Percentiles rank a stretch among this genome's conserved stretches.
phyloP scores from a whole-genome alignment of 768 basidiomycete genomes.

The Rhizopogon vesiculosus region DNA sequence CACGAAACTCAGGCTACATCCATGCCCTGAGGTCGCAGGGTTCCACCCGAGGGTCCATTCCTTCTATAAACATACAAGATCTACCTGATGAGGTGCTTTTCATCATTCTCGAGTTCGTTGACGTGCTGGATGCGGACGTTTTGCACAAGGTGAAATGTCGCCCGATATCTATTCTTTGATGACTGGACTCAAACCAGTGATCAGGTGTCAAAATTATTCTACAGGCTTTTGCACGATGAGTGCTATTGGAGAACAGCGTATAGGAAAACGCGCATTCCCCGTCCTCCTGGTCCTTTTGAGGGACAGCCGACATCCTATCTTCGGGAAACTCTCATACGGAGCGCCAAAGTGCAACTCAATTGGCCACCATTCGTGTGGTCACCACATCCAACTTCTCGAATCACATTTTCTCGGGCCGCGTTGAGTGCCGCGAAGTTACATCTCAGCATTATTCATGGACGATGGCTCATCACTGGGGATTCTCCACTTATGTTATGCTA shows the following conservation, averaged over 20 bases:
- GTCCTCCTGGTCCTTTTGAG: slow-evolving; percentile 6
- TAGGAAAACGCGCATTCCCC: neutral
- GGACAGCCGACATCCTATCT: neutral
- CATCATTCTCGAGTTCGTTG: neutral
- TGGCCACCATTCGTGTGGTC: slow-evolving; percentile 1
- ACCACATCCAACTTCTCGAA: neutral
- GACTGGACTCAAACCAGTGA: neutral
- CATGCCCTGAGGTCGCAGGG: neutral
- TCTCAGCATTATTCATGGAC: neutral
- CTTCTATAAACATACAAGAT: neutral
- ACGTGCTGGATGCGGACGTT: neutral
- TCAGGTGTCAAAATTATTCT: slow-evolving; percentile 5
- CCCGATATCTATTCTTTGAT: neutral
- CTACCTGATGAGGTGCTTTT: slow-evolving; percentile 6
- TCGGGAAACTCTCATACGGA: neutral
- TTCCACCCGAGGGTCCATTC: neutral
- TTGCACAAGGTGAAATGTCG: neutral
- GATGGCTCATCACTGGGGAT: slow-evolving; percentile 6
- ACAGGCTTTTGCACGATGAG: slow-evolving; percentile 1
- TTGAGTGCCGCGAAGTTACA: neutral
- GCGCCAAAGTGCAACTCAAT: slow-evolving; percentile 3
- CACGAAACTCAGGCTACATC: neutral
- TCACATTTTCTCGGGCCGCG: neutral
- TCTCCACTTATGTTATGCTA: neutral
- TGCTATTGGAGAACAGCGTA: slow-evolving; percentile 4